Evolutionary conservation across 352 stramenopile species (phyloP).

Genomic region (Pythium dissimile): DNA sequence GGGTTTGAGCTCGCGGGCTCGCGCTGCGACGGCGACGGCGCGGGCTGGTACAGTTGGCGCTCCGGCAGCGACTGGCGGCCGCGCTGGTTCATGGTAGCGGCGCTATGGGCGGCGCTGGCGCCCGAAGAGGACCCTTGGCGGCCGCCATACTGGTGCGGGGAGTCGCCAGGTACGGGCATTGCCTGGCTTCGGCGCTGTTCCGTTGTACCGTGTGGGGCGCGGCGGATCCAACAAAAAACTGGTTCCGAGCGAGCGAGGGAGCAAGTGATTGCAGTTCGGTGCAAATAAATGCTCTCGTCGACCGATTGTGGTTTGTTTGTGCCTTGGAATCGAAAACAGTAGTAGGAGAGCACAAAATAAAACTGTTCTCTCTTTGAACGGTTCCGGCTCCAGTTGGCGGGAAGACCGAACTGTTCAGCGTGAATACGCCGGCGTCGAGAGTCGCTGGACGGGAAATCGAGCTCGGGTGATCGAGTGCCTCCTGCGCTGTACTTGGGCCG

Average conservation of each 20-base stretch:
- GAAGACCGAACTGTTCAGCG: neutral
- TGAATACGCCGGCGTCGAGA: neutral
- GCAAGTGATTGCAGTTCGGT: neutral
- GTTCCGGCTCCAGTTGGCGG: neutral
- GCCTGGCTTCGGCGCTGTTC: neutral
- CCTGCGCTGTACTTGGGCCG: neutral
- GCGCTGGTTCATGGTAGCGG: neutral
- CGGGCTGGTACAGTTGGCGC: conserved; percentile 9
- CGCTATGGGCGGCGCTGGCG: neutral
- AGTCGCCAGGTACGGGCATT: conserved; percentile 4
- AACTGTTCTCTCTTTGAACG: neutral
- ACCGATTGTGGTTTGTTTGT: neutral
- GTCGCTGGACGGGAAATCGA: no score
- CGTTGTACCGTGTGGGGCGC: neutral
- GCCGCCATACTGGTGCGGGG: conserved; percentile 3
- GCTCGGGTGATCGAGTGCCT: neutral
- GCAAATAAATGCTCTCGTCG: neutral
- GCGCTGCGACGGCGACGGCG: conserved; percentile 4
- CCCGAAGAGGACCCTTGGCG: neutral
- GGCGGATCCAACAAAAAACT: neutral
- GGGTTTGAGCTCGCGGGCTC: neutral
- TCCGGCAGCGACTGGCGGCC: conserved; percentile 18
- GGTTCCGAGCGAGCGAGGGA: neutral
- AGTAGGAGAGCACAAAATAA: no score
- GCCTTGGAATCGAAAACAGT: no score